phyloP scores from a whole-genome alignment of 2,329 filamentous ascomycete genomes.

The Ascomycota sp. region DNA sequence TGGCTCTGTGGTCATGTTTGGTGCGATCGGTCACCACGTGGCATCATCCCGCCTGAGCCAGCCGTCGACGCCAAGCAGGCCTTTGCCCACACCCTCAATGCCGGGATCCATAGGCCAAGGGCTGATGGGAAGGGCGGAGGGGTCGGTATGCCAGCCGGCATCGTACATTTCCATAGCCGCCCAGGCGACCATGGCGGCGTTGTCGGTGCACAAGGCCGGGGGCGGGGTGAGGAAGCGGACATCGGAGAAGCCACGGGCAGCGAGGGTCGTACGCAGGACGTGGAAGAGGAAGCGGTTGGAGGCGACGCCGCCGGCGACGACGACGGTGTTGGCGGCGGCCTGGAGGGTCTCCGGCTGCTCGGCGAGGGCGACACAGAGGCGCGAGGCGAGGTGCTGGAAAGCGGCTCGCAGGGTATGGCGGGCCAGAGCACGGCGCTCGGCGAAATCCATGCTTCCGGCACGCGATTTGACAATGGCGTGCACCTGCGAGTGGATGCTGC shows the following conservation, averaged over 20 bases:
- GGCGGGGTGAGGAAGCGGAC: constrained; percentile 57
- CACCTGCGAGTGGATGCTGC: constrained; percentile 37
- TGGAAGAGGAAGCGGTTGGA: constrained; percentile 61
- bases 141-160: constrained; percentile 45
- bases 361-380: constrained; percentile 48
- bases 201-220: constrained; percentile 65
- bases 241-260: constrained; percentile 41
- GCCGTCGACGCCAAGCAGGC: constrained; percentile 40
- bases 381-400: constrained; percentile 71
- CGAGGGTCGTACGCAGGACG: constrained; percentile 36
- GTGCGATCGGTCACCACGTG: no score
- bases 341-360: no score
- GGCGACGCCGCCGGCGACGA: constrained; percentile 80
- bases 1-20: background rate
- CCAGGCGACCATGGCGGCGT: constrained; percentile 97
- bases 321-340: constrained; percentile 36
- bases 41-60: constrained; percentile 14
- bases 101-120: constrained; percentile 59
- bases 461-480: constrained; percentile 20
- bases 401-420: constrained; percentile 55
- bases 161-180: constrained; percentile 81
- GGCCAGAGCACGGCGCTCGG: constrained; percentile 50
- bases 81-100: constrained; percentile 18
- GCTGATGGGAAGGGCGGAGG: constrained; percentile 37
- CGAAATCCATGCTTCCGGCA: constrained; percentile 22